These are phyloP conservation scores for Rhododendron ovatum DNA, from an alignment of 148 eudicot species.

Conservation along the genomic window DNA sequence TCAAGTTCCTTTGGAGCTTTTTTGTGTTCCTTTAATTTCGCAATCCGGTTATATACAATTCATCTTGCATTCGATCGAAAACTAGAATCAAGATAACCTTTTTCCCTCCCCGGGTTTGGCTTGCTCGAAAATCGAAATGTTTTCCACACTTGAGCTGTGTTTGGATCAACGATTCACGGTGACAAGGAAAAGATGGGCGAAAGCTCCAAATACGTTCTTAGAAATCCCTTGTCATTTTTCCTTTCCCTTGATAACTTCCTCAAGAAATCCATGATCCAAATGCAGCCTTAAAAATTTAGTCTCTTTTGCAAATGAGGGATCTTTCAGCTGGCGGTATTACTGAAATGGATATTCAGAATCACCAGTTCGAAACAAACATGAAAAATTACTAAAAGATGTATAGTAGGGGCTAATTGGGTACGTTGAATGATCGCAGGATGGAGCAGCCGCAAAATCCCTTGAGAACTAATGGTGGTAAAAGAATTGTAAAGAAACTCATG, in stretches of 20 bases:
- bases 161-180: neutral
- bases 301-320: neutral
- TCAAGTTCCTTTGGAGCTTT: neutral
- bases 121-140: neutral
- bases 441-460: neutral
- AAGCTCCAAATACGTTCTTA: neutral
- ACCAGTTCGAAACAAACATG: neutral
- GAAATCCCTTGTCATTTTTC: neutral
- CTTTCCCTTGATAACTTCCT: neutral
- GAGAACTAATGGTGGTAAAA: neutral
- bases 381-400: neutral
- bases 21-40: neutral
- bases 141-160: neutral
- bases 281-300: neutral
- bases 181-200: neutral
- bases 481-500: slow-evolving; percentile 9
- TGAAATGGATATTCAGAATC: neutral
- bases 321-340: neutral
- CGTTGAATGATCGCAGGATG: slow-evolving; percentile 14
- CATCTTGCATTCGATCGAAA: neutral
- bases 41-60: neutral
- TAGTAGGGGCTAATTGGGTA: neutral
- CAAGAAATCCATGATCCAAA: neutral
- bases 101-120: neutral
- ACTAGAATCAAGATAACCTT: neutral